Evolutionary conservation across 2,329 filamentous ascomycete species (phyloP), one percentile per base, ranked within the genome.

Genomic region (Thielaviopsis euricoi): DNA sequence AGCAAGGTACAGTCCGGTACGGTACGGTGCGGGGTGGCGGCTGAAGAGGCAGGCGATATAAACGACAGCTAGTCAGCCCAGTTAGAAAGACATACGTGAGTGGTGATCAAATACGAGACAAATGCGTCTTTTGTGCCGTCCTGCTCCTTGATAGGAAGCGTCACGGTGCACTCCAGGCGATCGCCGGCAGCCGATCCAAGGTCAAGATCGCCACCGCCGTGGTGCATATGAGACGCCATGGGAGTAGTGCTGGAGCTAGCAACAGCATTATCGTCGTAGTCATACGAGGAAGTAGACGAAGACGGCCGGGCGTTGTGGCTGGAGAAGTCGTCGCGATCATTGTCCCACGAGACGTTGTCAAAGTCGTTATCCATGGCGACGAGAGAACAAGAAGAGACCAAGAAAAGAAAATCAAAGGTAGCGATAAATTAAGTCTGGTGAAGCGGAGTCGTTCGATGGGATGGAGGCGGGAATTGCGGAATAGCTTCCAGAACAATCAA

Each of bases 91-190:
- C 70, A 29, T 74, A 95, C 90, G 71, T 90, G 78, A 56, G 93
- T 96, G 51, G 87, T 93, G 63, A 98, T 87, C 54, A 94, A 77
- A 69, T 98, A 98, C 12, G 93, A 97, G 60, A 97, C 86, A 73
- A 95, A 98, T 57, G 89, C 86, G 71, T 96, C 93, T 71, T 96
- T 96, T 60, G 90, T 94, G 53, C 93, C 91, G 66, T 96, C 89
- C 66, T 91, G 93, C 75, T 97, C 93, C 72, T 96, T 97, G 70
- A 91, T 80, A 21, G 93, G 89, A 60, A 84, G 80, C 57, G 82
- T 81, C 19, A 98, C 91, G 19, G 75, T 82, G 68, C 90, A 96
- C 67, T 95, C 86, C 50, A 98, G 78, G 58, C 81, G 78, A 63
- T 94, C 58, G 23, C 58, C 58, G 17, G 40, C 17, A 3, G 59